A percentile compares a stretch with the other conserved stretches of the same genome.
These are phyloP conservation scores for Dendrocalamus latiflorus DNA, from an alignment of 202 grass and related monocot genomes.

Conservation along the genomic window DNA sequence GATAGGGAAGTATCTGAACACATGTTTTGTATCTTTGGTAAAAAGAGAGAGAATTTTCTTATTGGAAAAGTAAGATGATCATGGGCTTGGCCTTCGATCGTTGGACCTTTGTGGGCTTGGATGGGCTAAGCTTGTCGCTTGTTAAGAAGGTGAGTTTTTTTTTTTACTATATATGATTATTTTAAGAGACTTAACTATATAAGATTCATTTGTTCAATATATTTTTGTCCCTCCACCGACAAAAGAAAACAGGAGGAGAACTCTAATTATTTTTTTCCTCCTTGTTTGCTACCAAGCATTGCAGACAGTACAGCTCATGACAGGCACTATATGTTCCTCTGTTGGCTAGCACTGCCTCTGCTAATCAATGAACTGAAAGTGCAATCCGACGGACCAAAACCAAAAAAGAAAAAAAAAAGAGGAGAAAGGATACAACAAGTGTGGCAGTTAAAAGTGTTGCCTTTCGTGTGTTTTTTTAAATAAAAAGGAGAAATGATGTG, in stretches of 20 bases:
- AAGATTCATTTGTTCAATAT: not conserved
- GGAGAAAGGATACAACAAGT: not conserved
- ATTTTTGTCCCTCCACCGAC: not conserved
- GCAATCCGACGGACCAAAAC: not conserved
- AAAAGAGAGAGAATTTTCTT: too few species aligned
- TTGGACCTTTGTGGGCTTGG: too few species aligned
- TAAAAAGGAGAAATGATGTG: not conserved
- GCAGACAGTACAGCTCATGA: conserved; percentile 24
- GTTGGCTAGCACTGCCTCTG: not conserved
- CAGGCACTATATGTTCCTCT: not conserved
- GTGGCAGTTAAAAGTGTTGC: not conserved
- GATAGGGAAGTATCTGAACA: too few species aligned
- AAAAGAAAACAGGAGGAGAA: not conserved
- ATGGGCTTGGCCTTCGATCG: too few species aligned
- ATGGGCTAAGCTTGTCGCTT: too few species aligned
- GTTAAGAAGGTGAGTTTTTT: not conserved
- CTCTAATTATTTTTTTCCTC: not conserved
- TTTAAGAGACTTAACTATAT: not conserved
- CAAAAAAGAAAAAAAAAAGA: not conserved
- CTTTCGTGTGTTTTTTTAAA: too few species aligned
- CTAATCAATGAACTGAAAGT: not conserved
- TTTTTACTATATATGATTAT: not conserved
- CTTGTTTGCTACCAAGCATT: not conserved
- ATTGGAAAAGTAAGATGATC: too few species aligned
- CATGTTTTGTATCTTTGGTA: too few species aligned